Evolutionary conservation across 1,284 basidiomycete genomes (phyloP).

Genomic region (Cutaneotrichosporon cyanovorans): DNA sequence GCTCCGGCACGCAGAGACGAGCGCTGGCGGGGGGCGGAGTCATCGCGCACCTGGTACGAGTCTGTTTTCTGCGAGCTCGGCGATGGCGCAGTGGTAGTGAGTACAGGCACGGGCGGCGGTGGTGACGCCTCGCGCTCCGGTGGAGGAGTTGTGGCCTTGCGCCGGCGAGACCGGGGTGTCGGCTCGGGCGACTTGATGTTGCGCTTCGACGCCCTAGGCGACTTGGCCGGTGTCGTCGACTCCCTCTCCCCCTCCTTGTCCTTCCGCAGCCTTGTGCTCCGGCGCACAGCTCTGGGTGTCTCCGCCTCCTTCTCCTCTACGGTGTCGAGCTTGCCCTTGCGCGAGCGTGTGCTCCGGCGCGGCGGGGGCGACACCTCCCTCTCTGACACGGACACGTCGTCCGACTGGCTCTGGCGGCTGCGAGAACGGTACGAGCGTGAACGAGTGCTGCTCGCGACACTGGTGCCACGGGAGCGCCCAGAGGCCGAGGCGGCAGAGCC

Average conservation of each 20-base stretch:
- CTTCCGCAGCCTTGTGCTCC: slow-evolving; percentile 7
- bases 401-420: slow-evolving; percentile 2
- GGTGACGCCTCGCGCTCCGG: slow-evolving; percentile 24
- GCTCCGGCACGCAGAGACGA: slow-evolving; percentile 36
- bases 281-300: slow-evolving; percentile 24
- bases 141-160: slow-evolving; percentile 7
- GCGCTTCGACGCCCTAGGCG: background rate
- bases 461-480: background rate
- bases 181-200: slow-evolving; percentile 6
- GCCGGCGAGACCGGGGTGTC: slow-evolving; percentile 2
- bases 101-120: slow-evolving; percentile 23
- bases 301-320: slow-evolving; percentile 16
- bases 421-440: slow-evolving; percentile 3
- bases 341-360: slow-evolving; percentile 9
- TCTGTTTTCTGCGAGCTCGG: slow-evolving; percentile 15
- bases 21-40: slow-evolving; percentile 22
- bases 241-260: background rate
- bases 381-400: background rate
- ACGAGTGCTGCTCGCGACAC: background rate
- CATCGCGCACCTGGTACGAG: slow-evolving; percentile 29
- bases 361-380: background rate
- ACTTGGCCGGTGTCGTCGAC: background rate
- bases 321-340: background rate
- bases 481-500: background rate
- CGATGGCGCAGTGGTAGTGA: slow-evolving; percentile 39